Evolutionary conservation across 2,329 filamentous ascomycete species (phyloP), one percentile per base, ranked within the genome.

Genomic region (Orbilia blumenaviensis): DNA sequence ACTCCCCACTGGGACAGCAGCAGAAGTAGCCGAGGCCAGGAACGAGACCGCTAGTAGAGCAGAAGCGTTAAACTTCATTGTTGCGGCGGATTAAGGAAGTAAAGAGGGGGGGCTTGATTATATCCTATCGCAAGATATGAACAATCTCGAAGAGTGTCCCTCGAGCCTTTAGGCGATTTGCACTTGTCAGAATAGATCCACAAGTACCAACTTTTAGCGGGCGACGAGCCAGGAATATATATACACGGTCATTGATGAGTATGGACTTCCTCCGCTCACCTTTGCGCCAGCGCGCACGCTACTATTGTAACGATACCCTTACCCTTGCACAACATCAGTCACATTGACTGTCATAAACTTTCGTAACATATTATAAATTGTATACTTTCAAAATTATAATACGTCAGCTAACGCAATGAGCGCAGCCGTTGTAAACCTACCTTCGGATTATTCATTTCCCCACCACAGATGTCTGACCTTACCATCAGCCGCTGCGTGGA

Each of bases 371-470:
- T 42, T 63, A 36, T 63, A 32, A 68, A 68, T 36, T 46, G 10
- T 18, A 36, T 16, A 38, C 46, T 36, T 25, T 21, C n/a, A 56
- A 67, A 67, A 58, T 5, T 23, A 21, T 25, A 12, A 32, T 36
- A 34, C 18, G 7, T 14, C 32, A n/a, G n/a, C n/a, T n/a, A n/a
- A n/a, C n/a, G n/a, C n/a, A n/a, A n/a, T n/a, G n/a, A 56, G 52
- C 52, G 32, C 32, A 56, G 25, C n/a, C 54, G 32, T 56, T 23
- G 21, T 10, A n/a, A 56, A 36, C 64, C 42, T 54, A 44, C 29
- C n/a, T 58, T 63, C 46, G 44, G 56, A 62, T 41, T 61, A 54
- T 69, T 61, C 23, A 54, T 41, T 69, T 54, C 66, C 52, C 66
- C 56, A 32, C 38, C 14, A 48, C 6, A 8, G 50, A 46, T 34